Evolutionary conservation across 805 yeast species (phyloP).

Genomic region (Schwanniomyces polymorphus): DNA sequence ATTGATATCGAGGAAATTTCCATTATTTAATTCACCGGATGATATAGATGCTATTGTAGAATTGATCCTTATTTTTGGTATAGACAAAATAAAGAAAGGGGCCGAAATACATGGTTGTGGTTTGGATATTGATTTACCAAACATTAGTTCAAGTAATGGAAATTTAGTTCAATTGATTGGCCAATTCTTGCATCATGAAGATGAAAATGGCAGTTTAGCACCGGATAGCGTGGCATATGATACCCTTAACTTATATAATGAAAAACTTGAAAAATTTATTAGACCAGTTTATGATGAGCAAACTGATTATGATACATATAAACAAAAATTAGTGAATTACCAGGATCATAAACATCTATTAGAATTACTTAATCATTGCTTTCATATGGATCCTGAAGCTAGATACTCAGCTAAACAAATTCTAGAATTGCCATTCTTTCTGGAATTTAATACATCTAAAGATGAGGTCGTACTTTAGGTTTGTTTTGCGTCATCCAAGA

Average conservation of each 20-base stretch:
- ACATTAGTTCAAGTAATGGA: constrained; percentile 21
- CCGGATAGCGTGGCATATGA: constrained; percentile 72
- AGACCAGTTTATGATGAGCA: constrained; percentile 19
- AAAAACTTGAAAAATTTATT: constrained; percentile 32
- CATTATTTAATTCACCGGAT: constrained; percentile 91
- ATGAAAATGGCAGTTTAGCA: constrained; percentile 61
- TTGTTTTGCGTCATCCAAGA: neutral
- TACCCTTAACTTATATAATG: constrained; percentile 51
- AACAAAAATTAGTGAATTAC: constrained; percentile 25
- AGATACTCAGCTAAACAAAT: constrained; percentile 60
- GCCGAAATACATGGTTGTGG: constrained; percentile 89
- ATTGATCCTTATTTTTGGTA: constrained; percentile 77
- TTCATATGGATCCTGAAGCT: constrained; percentile 57
- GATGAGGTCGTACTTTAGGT: constrained; percentile 27
- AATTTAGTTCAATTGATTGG: constrained; percentile 31
- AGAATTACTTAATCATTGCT: constrained; percentile 55
- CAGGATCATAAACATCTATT: constrained; percentile 48
- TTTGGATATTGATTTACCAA: constrained; percentile 51
- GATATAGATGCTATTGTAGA: constrained; percentile 91
- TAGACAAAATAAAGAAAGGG: constrained; percentile 65
- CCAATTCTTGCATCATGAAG: constrained; percentile 38
- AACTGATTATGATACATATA: constrained; percentile 14
- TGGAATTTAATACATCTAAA: constrained; percentile 35
- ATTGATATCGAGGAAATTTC: constrained; percentile 76
- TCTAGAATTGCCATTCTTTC: constrained; percentile 59